Conservation (phyloP, 352 stramenopile genomes). For the Phytophthora pini region DNA sequence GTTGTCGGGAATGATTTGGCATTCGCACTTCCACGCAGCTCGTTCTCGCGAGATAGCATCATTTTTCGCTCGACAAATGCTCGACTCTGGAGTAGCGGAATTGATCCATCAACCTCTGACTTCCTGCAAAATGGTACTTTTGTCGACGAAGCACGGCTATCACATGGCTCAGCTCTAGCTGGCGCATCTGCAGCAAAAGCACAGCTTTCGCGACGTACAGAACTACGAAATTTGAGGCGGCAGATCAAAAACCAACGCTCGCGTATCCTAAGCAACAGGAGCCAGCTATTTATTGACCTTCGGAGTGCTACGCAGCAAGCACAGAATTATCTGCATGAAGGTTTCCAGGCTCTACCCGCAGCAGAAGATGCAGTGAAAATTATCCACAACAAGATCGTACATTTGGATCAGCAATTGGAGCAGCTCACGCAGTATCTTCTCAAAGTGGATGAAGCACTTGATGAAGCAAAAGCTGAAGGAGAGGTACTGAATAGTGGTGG, state of each 20-base stretch:
- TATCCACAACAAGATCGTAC: conserved; percentile 82
- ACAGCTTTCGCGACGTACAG: conserved; percentile 64
- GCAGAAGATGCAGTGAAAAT: conserved; percentile 86
- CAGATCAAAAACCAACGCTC: conserved; percentile 87
- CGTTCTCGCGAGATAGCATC: conserved; percentile 79
- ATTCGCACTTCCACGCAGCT: conserved; percentile 80
- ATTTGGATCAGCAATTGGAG: conserved; percentile 80
- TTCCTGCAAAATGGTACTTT: conserved; percentile 85
- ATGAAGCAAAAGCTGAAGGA: conserved; percentile 64
- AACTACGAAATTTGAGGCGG: conserved; percentile 74
- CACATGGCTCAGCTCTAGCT: conserved; percentile 43
- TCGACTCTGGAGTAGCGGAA: conserved; percentile 72
- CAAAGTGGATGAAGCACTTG: conserved; percentile 80
- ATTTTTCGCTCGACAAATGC: conserved; percentile 79
- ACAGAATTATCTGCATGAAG: conserved; percentile 88
- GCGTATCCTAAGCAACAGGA: conserved; percentile 80
- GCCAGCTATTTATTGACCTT: conserved; percentile 83
- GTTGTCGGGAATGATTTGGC: conserved; percentile 82
- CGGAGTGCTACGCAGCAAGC: conserved; percentile 83
- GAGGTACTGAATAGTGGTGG: conserved; percentile 52
- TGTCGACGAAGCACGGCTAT: conserved; percentile 58
- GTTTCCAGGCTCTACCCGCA: conserved; percentile 71
- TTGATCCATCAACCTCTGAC: conserved; percentile 66
- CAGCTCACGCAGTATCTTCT: conserved; percentile 63
- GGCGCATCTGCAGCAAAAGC: conserved; percentile 57